Evolutionary conservation across 345 rosid genomes (phyloP).

Genomic region (Eucalyptus regnans): DNA sequence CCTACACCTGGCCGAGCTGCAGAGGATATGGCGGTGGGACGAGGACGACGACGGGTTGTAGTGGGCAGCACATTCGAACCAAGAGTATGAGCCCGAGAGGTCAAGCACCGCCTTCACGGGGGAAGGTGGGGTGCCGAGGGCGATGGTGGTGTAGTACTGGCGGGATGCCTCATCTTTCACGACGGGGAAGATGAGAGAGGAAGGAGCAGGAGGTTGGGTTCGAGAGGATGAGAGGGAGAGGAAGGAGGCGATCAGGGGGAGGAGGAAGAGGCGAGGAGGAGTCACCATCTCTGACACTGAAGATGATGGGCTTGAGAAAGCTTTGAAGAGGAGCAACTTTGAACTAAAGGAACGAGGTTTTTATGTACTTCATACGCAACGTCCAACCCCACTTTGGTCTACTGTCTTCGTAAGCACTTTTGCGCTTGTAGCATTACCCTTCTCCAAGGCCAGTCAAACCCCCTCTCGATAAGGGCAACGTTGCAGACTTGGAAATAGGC

Average conservation of each 20-base stretch:
- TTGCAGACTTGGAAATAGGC: background rate
- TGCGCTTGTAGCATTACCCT: background rate
- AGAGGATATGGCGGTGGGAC: constrained; percentile 12
- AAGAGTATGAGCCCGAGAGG: constrained; percentile 19
- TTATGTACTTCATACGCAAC: background rate
- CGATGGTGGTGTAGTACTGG: constrained; percentile 30
- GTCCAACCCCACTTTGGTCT: background rate
- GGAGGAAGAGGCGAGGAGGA: background rate
- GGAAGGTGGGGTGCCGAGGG: constrained; percentile 8
- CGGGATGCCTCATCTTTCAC: constrained; percentile 18
- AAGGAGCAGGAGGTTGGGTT: background rate
- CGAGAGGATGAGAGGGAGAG: background rate
- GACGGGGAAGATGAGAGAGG: constrained; percentile 19
- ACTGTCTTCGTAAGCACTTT: background rate
- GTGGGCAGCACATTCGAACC: constrained; percentile 22
- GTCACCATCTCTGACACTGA: background rate
- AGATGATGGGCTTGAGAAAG: background rate
- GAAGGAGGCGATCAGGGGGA: background rate
- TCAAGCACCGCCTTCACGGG: constrained; percentile 6
- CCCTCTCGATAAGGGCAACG: background rate
- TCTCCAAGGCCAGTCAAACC: background rate
- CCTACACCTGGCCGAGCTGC: constrained; percentile 18
- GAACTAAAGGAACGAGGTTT: background rate
- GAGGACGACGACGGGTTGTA: constrained; percentile 9
- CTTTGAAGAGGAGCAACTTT: background rate